These are phyloP conservation scores for Neurospora pannonica DNA, from an alignment of 495 filamentous ascomycete species.

Conservation along the genomic window DNA sequence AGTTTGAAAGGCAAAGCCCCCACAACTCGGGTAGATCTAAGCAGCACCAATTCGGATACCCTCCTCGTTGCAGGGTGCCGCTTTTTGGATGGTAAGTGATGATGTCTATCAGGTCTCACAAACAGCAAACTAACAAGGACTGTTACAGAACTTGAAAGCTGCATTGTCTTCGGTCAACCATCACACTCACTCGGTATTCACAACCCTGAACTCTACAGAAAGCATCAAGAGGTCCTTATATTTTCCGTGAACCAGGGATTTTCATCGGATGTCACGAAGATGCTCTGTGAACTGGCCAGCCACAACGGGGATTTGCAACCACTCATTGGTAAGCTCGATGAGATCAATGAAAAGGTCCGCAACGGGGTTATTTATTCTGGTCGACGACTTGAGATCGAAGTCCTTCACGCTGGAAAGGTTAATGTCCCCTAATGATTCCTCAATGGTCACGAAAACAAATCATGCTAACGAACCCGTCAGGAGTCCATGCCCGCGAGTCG, in stretches of 20 bases:
- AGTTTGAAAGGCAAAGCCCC: slow-evolving; percentile 35
- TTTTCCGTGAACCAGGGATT: slow-evolving; percentile 17
- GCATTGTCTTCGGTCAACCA: slow-evolving; percentile 19
- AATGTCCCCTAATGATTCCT: too few relatives aligned
- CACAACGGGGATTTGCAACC: slow-evolving; percentile 13
- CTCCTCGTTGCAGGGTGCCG: slow-evolving; percentile 29
- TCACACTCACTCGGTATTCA: slow-evolving; percentile 19
- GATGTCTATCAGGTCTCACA: too few relatives aligned
- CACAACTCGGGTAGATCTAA: background rate
- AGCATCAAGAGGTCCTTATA: slow-evolving; percentile 21
- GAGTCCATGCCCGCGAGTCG: slow-evolving; percentile 17
- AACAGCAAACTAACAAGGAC: slow-evolving; percentile 6
- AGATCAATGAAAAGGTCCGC: slow-evolving; percentile 19
- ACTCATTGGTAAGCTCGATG: slow-evolving; percentile 16
- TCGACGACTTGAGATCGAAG: slow-evolving; percentile 34
- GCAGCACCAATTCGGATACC: slow-evolving; percentile 17
- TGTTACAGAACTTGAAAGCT: slow-evolving; percentile 35
- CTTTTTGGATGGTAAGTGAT: slow-evolving; percentile 38
- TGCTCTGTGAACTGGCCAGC: slow-evolving; percentile 20
- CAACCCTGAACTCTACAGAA: slow-evolving; percentile 23
- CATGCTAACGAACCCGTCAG: slow-evolving; percentile 18
- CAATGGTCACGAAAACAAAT: too few relatives aligned
- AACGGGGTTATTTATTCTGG: slow-evolving; percentile 24
- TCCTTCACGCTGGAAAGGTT: slow-evolving; percentile 37
- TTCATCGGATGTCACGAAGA: slow-evolving; percentile 14